Conservation (phyloP, 495 filamentous ascomycete species). For the Baudoinia panamericana region DNA sequence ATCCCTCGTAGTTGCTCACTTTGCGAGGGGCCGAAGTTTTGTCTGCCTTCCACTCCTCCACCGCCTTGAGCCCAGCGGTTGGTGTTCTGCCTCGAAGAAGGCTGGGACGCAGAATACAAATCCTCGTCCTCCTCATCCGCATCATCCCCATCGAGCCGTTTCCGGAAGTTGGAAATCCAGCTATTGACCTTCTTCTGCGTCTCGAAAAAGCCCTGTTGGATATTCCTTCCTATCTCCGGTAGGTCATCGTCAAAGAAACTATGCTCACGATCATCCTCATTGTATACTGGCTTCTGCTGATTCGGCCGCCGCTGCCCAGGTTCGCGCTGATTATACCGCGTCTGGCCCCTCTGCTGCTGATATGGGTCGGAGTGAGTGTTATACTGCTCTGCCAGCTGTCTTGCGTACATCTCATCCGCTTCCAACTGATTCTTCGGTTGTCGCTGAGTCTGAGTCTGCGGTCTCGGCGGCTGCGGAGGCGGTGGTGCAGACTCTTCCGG, state of each 20-base stretch:
- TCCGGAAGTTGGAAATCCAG: slow-evolving; percentile 82
- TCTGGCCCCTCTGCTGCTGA: slow-evolving; percentile 22
- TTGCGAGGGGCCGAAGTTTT: slow-evolving; percentile 31
- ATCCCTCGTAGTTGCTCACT: slow-evolving; percentile 36
- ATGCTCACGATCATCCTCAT: slow-evolving; percentile 48
- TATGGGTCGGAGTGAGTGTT: slow-evolving; percentile 32
- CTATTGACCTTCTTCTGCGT: slow-evolving; percentile 86
- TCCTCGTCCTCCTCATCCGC: slow-evolving; percentile 41
- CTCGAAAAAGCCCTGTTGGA: slow-evolving; percentile 87
- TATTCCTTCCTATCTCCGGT: slow-evolving; percentile 82
- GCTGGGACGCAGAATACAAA: slow-evolving; percentile 17
- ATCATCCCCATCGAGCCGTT: slow-evolving; percentile 79
- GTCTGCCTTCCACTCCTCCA: slow-evolving; percentile 29
- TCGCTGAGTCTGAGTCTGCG: slow-evolving; percentile 28
- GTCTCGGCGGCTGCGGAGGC: slow-evolving; percentile 30
- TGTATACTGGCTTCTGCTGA: slow-evolving; percentile 25
- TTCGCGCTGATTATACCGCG: slow-evolving; percentile 37
- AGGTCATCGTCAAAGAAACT: slow-evolving; percentile 95
- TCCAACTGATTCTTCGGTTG: slow-evolving; percentile 60
- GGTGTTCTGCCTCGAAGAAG: background rate
- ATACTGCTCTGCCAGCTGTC: slow-evolving; percentile 85
- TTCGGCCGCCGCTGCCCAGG: slow-evolving; percentile 28
- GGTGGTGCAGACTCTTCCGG: slow-evolving; percentile 35
- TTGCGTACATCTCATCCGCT: slow-evolving; percentile 80
- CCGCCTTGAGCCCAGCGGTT: background rate